Evolutionary conservation across 73 alveolate genomes (phyloP), one percentile per base, ranked within the genome.

Genomic region (Stentor roeselii): DNA sequence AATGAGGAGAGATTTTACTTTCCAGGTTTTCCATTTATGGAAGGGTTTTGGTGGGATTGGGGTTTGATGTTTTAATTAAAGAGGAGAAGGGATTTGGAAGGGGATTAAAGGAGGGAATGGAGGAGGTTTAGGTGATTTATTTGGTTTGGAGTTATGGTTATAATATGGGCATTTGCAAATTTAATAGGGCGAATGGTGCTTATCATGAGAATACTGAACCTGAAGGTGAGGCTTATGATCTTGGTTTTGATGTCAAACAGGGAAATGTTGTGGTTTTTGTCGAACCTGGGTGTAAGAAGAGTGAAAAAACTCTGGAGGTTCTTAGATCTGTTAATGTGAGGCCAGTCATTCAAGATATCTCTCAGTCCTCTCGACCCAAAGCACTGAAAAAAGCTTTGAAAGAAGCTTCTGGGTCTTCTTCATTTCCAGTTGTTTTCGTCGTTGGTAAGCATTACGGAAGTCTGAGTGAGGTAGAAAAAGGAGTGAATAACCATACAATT

Each of bases 81-180:
- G 21, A 11, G 21, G 67, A 6, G 6, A 21, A 50, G 21, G 21
- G 21, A 50, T 50, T 50, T 50, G 6, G 6, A 21, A 50, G 67
- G 21, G 67, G 67, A 50, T 11, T 50, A 50, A 50, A 50, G 21
- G 6, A 50, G 67, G 21, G 67, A 50, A 21, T 50, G 67, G 67
- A 50, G 6, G 67, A 50, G 67, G 67, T 50, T 50, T 50, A 21
- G 67, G 21, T 11, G 21, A 11, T 50, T 50, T 50, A 50, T 50
- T 50, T 50, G 6, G 6, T 11, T 50, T 50, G 21, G 67, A n/a
- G n/a, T n/a, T n/a, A n/a, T n/a, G n/a, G n/a, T n/a, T n/a, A n/a
- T n/a, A 50, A 50, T 50, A 50, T 50, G 67, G 67, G 67, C 21
- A 50, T 50, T 11, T 50, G 67, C 67, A 50, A n/a, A n/a, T n/a